Conservation (phyloP, 2,329 filamentous ascomycete species). For the Phialophora verrucosa region DNA sequence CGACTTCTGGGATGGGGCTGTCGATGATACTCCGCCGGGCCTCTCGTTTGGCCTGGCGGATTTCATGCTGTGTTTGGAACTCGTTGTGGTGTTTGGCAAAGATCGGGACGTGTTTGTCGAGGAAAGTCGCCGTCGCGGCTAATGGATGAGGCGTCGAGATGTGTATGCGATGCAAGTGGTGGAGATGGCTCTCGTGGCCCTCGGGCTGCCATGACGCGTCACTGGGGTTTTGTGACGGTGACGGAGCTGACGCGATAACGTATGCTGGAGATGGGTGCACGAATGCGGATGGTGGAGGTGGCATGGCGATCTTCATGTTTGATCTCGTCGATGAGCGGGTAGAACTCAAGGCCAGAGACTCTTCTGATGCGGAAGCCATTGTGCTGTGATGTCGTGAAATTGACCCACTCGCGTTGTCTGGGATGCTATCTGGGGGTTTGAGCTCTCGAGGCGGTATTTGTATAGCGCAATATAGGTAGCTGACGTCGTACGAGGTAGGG, state of each 20-base stretch:
- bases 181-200: background rate
- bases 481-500: background rate
- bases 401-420: background rate
- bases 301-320: slow-evolving; percentile 29
- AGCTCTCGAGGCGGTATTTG: background rate
- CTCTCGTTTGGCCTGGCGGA: slow-evolving; percentile 26
- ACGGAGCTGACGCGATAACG: slow-evolving; percentile 21
- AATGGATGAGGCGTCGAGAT: slow-evolving; percentile 32
- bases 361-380: slow-evolving; percentile 7
- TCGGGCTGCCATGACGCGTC: slow-evolving; percentile 16
- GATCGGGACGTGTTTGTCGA: slow-evolving; percentile 33
- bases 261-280: slow-evolving; percentile 22
- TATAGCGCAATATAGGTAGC: background rate
- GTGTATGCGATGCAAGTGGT: slow-evolving; percentile 25
- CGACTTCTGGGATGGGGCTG: slow-evolving; percentile 28
- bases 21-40: slow-evolving; percentile 26
- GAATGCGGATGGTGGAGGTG: slow-evolving; percentile 21
- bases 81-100: slow-evolving; percentile 34
- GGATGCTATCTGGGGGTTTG: background rate
- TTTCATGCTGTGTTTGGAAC: slow-evolving; percentile 19
- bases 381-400: background rate
- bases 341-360: slow-evolving; percentile 10
- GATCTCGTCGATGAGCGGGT: slow-evolving; percentile 25
- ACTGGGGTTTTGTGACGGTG: slow-evolving; percentile 22
- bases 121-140: slow-evolving; percentile 22